Conservation (phyloP, 2,329 filamentous ascomycete species). For the Chrysoporthe deuterocubensis region DNA sequence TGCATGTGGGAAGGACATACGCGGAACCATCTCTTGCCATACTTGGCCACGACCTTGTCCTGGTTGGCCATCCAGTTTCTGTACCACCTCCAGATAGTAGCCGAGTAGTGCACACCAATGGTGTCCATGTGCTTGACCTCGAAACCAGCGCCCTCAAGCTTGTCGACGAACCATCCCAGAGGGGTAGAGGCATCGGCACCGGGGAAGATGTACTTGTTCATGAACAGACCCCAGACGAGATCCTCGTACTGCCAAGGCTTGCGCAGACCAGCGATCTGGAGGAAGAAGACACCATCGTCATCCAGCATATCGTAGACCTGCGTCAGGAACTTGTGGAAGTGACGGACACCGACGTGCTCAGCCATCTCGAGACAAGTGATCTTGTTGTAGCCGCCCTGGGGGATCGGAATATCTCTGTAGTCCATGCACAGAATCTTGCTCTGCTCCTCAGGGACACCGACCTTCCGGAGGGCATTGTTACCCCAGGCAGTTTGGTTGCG, state of each 20-base stretch:
- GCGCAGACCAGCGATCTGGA: slow-evolving; percentile 92
- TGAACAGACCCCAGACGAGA: slow-evolving; percentile 96
- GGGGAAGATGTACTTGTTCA: slow-evolving; percentile 99
- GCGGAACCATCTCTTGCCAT: slow-evolving; percentile 93
- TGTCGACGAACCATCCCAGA: slow-evolving; percentile 83
- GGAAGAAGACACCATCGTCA: slow-evolving; percentile 93
- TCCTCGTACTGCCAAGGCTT: slow-evolving; percentile 98
- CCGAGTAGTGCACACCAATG: slow-evolving; percentile 94
- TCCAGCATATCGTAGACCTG: slow-evolving; percentile 96
- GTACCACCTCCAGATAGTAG: slow-evolving; percentile 98
- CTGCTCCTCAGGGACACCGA: slow-evolving; percentile 83
- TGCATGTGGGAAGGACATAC: slow-evolving; percentile 57
- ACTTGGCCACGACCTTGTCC: slow-evolving; percentile 92
- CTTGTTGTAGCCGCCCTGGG: slow-evolving; percentile 82
- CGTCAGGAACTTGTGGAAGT: slow-evolving; percentile 78
- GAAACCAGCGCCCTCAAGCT: slow-evolving; percentile 83
- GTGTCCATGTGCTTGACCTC: slow-evolving; percentile 94
- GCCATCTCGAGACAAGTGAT: slow-evolving; percentile 99
- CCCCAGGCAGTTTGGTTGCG: slow-evolving; percentile 98
- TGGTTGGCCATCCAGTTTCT: slow-evolving; percentile 95
- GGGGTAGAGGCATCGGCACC: slow-evolving; percentile 95
- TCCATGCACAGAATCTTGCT: slow-evolving; percentile 94
- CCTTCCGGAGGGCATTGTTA: slow-evolving; percentile 83
- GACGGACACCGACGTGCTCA: slow-evolving; percentile 94
- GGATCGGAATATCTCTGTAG: slow-evolving; percentile 90